Base-by-base conservation (phyloP, 2,329 filamentous ascomycete genomes). In the Cercospora zeae-maydis region DNA sequence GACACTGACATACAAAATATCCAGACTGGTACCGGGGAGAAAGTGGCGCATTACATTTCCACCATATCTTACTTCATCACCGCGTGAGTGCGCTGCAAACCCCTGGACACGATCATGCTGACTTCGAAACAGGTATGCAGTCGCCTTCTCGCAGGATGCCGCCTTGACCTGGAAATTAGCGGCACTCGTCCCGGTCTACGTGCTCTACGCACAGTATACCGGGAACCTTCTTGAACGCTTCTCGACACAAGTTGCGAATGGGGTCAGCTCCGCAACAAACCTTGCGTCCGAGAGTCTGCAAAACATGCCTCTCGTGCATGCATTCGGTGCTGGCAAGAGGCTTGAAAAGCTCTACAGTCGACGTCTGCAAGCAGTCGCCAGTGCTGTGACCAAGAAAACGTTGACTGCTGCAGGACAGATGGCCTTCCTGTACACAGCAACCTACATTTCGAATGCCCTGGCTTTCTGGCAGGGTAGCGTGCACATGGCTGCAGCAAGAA, bases 1-100 rank as follows among this genome's bases (percentile, higher is more conserved):
- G 86, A 86, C 71, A 80, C 81, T 59, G 87, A 90, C 69, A 87
- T 90, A 34, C 83, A 87, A 63, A 83, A 84, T 1, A 84, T 90
- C 55, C 87, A 88, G 69, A 82, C 83, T 0, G 88, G 88, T 14
- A 89, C 87, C 0, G 86, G 84, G 1, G 88, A 90, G 74, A 91
- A 90, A 73, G 87, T 88, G 11, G 87, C 87, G 55, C 83, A 89
- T 34, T 83, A 84, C 65, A 78, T 90, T 3, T 81, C 83, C 24
- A 86, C 82, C 57, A 74, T 84, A 8, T 85, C 85, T 1, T 90
- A 89, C 73, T 90, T 90, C 70, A 71, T 89, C 58, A 86, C 87
- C 0, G 52, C 52, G 9, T 49, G 27, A 24, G 45, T 49, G 31
- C 4, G n/a, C 24, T 47, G 4, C 11, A 8, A 34, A 34, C 31